phyloP scores from a whole-genome alignment of 768 basidiomycete genomes.

The Cystobasidium ongulense region DNA sequence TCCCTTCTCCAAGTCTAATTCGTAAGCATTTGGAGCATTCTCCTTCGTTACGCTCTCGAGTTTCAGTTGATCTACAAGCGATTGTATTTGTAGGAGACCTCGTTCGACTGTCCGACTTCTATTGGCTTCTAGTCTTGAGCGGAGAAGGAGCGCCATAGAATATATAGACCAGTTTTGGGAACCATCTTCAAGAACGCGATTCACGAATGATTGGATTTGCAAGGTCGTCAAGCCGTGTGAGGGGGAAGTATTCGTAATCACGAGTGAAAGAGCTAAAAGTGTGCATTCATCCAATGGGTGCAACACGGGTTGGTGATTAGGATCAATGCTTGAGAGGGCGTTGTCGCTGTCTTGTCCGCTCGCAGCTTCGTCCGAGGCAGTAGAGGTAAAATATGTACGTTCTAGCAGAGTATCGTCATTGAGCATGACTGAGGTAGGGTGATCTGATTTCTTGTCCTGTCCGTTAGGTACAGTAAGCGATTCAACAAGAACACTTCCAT shows the following conservation, averaged over 20 bases:
- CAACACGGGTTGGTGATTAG: constrained; percentile 70
- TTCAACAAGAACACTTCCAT: not conserved
- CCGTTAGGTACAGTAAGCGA: not conserved
- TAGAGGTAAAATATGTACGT: constrained; percentile 80
- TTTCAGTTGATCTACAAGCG: constrained; percentile 77
- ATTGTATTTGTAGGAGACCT: constrained; percentile 82
- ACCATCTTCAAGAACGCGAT: constrained; percentile 79
- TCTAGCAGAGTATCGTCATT: constrained; percentile 97
- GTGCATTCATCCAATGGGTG: constrained; percentile 91
- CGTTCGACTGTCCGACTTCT: constrained; percentile 90
- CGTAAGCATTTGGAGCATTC: constrained; percentile 34
- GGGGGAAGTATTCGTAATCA: constrained; percentile 80
- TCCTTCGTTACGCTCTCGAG: constrained; percentile 37
- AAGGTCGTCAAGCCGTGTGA: constrained; percentile 79
- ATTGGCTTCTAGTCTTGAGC: constrained; percentile 78
- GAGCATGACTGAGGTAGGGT: constrained; percentile 72
- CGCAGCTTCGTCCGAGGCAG: constrained; percentile 41
- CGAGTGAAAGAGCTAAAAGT: constrained; percentile 79
- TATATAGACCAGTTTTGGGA: constrained; percentile 84
- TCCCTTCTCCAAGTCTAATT: constrained; percentile 33
- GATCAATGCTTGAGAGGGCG: constrained; percentile 58
- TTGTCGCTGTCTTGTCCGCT: constrained; percentile 39
- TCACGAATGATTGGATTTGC: constrained; percentile 86
- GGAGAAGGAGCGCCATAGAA: constrained; percentile 88
- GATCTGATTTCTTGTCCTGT: constrained; percentile 23